A percentile compares a stretch with the other conserved stretches of the same genome.
These are phyloP conservation scores for Benincasa hispida DNA, from an alignment of 306 rosid genomes.

Conservation along the genomic window DNA sequence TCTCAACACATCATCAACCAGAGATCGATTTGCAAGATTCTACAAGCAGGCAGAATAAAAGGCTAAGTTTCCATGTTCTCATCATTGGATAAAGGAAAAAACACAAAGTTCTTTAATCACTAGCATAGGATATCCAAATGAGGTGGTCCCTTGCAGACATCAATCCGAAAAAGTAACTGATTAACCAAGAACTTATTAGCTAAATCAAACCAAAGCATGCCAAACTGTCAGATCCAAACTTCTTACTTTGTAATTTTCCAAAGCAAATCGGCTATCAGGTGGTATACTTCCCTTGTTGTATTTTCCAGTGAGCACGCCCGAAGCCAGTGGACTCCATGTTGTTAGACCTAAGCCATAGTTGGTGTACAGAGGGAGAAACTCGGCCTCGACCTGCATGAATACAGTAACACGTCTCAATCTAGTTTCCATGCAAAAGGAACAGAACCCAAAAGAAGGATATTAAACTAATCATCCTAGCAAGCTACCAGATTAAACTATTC, in stretches of 20 bases:
- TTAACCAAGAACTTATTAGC: neutral
- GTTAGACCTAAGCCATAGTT: slow-evolving; percentile 75
- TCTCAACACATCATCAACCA: slow-evolving; percentile 70
- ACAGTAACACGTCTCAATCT: neutral
- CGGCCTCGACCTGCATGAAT: slow-evolving; percentile 59
- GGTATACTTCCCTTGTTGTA: slow-evolving; percentile 79
- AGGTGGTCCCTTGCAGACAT: neutral
- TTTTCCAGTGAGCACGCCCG: slow-evolving; percentile 97
- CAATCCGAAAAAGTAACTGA: neutral
- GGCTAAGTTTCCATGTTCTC: neutral
- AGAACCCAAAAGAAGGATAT: neutral
- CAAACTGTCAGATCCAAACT: neutral
- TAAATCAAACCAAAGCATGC: neutral
- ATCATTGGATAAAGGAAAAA: neutral
- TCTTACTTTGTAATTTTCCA: slow-evolving; percentile 88
- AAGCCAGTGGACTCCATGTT: slow-evolving; percentile 95
- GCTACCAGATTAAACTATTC: neutral
- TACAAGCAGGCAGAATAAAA: slow-evolving; percentile 16
- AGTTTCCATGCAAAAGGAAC: neutral
- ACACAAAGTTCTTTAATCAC: neutral
- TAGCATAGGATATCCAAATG: neutral
- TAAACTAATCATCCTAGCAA: neutral
- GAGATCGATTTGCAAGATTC: slow-evolving; percentile 80
- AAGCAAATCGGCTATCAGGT: slow-evolving; percentile 77
- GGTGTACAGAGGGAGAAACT: slow-evolving; percentile 71